Evolutionary conservation across 2,329 filamentous ascomycete species (phyloP), one percentile per base, ranked within the genome.

Genomic region (Paraphaeosphaeria sporulosa): DNA sequence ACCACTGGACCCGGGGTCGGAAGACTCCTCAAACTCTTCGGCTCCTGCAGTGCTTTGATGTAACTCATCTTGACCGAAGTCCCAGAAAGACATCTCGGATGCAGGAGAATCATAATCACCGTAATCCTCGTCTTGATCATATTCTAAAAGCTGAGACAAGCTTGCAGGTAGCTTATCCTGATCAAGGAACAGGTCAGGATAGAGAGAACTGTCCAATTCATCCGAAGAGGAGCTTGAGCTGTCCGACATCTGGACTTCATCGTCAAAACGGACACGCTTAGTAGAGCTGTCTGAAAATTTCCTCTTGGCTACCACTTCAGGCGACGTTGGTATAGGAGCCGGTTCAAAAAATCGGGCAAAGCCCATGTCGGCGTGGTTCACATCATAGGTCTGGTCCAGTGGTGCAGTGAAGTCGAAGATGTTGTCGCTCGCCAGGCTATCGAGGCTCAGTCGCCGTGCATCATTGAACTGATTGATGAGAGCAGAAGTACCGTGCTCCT

Each of bases 171-270:
- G 82, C 17, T 86, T 84, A 71, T 87, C 90, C 76, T 93, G 90
- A 52, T 90, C 87, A 58, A 94, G 83, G 75, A 94, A 94, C 60
- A 94, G 88, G 72, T 93, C 88, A 1, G 91, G 90, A 63, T 92
- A 92, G 64, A 93, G 86, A 64, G 87, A 86, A 61, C 86, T 85
- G 64, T 88, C 85, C 60, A 88, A 85, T 42, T 89, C 86, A 4
- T 77, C 78, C 34, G 75, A 75, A 50, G 75, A 73, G n/a, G 75
- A 72, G 58, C 73, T 74, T 13, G 77, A 78, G 36, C 71, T 90
- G 67, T 92, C 89, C 58, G 89, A 89, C 60, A 85, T 84, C 59
- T 88, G 85, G 43, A 89, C 83, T 57, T 87, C 85, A 55, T 89
- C 85, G 66, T 83, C 80, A 70, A 95, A 95, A 69, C 90, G 91